A percentile compares a stretch with the other conserved stretches of the same genome.
Conservation (phyloP, 371 early-diverging fungal species). For the Apophysomyces variabilis region DNA sequence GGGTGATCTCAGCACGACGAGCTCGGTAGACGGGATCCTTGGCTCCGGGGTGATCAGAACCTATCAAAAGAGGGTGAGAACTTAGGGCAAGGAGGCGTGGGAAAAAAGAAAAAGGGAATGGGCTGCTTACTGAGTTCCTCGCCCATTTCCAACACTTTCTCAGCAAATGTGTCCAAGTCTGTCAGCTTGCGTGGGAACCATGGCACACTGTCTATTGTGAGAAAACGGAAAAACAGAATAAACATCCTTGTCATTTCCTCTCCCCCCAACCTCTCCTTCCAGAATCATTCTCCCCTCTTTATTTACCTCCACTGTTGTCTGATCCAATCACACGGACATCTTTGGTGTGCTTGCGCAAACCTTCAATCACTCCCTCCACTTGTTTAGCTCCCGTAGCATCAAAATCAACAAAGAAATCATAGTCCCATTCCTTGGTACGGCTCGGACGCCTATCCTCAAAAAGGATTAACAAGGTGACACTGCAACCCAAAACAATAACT, state of each 20-base stretch:
- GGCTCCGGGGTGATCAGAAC: slow-evolving; percentile 95
- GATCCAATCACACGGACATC: slow-evolving; percentile 63
- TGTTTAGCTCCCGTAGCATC: slow-evolving; percentile 61
- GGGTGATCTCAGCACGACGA: slow-evolving; percentile 87
- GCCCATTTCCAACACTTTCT: slow-evolving; percentile 92
- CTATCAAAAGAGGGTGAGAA: slow-evolving; percentile 28
- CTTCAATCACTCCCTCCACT: slow-evolving; percentile 62
- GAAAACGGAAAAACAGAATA: neutral
- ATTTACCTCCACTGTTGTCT: slow-evolving; percentile 23
- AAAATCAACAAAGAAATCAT: slow-evolving; percentile 95
- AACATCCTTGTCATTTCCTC: neutral
- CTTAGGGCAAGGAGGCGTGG: neutral
- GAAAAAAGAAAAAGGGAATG: neutral
- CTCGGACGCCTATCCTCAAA: slow-evolving; percentile 70
- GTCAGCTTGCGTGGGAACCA: slow-evolving; percentile 96
- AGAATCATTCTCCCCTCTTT: too few relatives aligned
- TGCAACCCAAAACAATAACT: neutral
- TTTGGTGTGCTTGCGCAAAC: slow-evolving; percentile 63
- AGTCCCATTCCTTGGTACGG: slow-evolving; percentile 76
- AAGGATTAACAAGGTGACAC: neutral
- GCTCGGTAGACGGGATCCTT: slow-evolving; percentile 85
- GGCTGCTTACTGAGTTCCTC: slow-evolving; percentile 70
- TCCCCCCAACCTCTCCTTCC: too few relatives aligned
- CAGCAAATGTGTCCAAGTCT: slow-evolving; percentile 93
- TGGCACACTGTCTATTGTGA: slow-evolving; percentile 58